phyloP scores from a whole-genome alignment of 2,329 filamentous ascomycete species.

The Cytospora chrysosperma region DNA sequence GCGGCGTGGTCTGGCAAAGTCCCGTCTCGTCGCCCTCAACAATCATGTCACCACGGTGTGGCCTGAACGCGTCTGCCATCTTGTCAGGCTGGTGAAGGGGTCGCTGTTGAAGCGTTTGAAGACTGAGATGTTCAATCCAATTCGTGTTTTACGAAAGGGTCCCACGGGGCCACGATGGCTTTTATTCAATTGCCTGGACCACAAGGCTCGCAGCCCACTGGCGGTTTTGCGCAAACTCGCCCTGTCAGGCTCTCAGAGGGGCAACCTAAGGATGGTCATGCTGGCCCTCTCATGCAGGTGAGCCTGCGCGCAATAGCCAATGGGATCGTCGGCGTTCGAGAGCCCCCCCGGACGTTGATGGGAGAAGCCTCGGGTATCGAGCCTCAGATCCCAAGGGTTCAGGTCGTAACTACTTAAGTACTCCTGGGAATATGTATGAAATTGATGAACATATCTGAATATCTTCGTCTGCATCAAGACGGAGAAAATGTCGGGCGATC shows the following conservation, averaged over 20 bases:
- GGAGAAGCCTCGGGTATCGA: neutral
- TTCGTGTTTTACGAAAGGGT: neutral
- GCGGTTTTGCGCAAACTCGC: conserved; percentile 22
- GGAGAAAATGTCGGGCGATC: conserved; percentile 22
- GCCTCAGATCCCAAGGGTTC: neutral
- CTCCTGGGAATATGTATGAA: neutral
- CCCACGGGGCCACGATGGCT: neutral
- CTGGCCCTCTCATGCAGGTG: conserved; percentile 13
- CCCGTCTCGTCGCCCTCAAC: neutral
- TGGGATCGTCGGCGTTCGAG: neutral
- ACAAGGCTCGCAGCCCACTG: conserved; percentile 4
- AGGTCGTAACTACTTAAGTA: too few species aligned
- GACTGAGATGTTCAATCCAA: neutral
- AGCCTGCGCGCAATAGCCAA: conserved; percentile 7
- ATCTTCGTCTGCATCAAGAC: neutral
- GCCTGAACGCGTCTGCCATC: neutral
- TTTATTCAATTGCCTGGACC: neutral
- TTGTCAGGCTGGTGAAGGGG: neutral
- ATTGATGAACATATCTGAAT: neutral
- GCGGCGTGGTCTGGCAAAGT: conserved; percentile 29
- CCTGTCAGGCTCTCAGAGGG: conserved; percentile 3
- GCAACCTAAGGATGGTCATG: conserved; percentile 9
- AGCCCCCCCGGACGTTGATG: neutral
- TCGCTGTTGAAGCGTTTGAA: neutral
- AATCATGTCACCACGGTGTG: neutral